phyloP scores from a whole-genome alignment of 2,329 filamentous ascomycete species.

The Penicillium sp. region DNA sequence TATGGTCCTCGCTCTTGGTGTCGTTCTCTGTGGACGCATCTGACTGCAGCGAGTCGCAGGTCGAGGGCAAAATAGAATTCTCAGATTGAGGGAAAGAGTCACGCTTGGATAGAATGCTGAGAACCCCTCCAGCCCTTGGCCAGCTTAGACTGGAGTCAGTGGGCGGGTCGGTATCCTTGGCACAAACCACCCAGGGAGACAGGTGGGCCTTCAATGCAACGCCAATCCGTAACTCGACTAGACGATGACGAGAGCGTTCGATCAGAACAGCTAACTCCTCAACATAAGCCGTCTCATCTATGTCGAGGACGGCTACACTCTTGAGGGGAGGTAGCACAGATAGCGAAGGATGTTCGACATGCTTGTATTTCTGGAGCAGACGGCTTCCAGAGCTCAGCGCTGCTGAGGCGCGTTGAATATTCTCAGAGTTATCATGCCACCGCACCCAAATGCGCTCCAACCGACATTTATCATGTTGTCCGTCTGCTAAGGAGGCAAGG shows the following conservation, averaged over 20 bases:
- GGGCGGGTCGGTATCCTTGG: slow-evolving; percentile 11
- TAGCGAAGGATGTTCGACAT: slow-evolving; percentile 77
- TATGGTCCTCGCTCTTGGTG: neutral
- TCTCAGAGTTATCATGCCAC: slow-evolving; percentile 74
- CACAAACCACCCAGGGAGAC: slow-evolving; percentile 27
- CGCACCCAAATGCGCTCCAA: slow-evolving; percentile 76
- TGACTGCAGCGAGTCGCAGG: neutral
- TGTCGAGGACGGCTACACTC: slow-evolving; percentile 74
- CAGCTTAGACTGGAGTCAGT: slow-evolving; percentile 22
- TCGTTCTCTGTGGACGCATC: slow-evolving; percentile 3
- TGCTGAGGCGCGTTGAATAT: slow-evolving; percentile 27
- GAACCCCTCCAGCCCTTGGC: slow-evolving; percentile 35
- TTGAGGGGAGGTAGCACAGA: slow-evolving; percentile 74
- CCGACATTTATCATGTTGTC: slow-evolving; percentile 62
- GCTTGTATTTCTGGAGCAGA: slow-evolving; percentile 54
- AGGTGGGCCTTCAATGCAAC: slow-evolving; percentile 53
- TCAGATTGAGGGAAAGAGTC: slow-evolving; percentile 5
- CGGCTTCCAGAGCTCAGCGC: slow-evolving; percentile 26
- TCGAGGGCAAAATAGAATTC: neutral
- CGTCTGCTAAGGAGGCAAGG: slow-evolving; percentile 68
- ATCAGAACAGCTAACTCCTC: slow-evolving; percentile 81
- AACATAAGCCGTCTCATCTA: slow-evolving; percentile 79
- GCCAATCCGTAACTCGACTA: slow-evolving; percentile 73
- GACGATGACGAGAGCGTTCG: slow-evolving; percentile 64
- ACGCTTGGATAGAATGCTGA: slow-evolving; percentile 29